Evolutionary conservation across 2,329 filamentous ascomycete species (phyloP), one percentile per base, ranked within the genome.

Genomic region (Penicillium sp.): DNA sequence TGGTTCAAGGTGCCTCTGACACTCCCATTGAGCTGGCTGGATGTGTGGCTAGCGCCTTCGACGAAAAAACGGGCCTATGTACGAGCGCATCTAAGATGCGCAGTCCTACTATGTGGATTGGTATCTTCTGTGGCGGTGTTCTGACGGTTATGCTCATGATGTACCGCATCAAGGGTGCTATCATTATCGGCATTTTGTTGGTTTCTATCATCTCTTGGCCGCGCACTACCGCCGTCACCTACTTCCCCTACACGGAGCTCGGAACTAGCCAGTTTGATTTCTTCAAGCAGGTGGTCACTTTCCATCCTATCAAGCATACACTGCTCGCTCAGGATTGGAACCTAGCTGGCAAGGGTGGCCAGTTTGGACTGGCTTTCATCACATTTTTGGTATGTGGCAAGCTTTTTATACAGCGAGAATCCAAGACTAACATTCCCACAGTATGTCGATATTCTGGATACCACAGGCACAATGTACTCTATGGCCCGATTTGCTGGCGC

Each of bases 161-260:
- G 79, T 95, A 91, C 74, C 87, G 90, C 21, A 85, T 95, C 74
- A 93, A 93, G 77, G 91, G 91, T 57, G 91, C 91, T 55, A 89
- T 96, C 67, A 92, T 95, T 66, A 83, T 85, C 36, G 91, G 91
- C 38, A 94, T 95, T 62, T 72, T 92, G 27, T 83, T 95, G 27
- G 91, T 95, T 55, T 91, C 88, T 61, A 88, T 95, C 74, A 91
- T 94, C 72, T 95, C 90, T 9, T 96, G 91, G 91, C 91, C 91
- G 0, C 84, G 91, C 25, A 77, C 79, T 19, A 93, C 91, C 0
- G 72, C 82, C 0, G 87, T 95, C 55, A 93, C 91, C 6, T 91
- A 89, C 73, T 95, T 96, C 76, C 90, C 91, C 0, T 81, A 92
- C 67, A 90, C 84, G 0, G 64, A 80, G 0, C 72, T 87, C 2